Conservation (phyloP, 257 asterid genomes). For the Buddleja alternifolia region DNA sequence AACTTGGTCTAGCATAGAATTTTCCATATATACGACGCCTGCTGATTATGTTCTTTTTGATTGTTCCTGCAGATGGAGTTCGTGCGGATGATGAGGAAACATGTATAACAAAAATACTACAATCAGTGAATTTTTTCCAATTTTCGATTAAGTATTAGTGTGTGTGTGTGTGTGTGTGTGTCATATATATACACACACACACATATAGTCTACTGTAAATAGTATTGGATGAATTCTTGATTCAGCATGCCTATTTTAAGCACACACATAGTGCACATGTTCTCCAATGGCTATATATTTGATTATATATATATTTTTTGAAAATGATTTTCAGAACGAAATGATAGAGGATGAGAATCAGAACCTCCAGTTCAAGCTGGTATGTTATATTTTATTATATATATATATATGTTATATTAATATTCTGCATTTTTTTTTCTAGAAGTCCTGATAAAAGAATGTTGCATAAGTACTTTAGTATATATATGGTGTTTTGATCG, state of each 20-base stretch:
- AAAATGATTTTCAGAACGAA: conserved; percentile 44
- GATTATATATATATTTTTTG: conserved; percentile 16
- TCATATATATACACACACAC: too few species aligned
- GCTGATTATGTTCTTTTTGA: background rate
- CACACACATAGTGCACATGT: background rate
- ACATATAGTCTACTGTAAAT: too few species aligned
- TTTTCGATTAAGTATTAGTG: too few species aligned
- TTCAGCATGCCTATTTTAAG: background rate
- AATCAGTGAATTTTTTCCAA: background rate
- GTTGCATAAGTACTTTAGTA: too few species aligned
- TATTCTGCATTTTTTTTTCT: too few species aligned
- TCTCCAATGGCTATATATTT: background rate
- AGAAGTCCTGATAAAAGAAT: too few species aligned
- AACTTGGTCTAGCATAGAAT: too few species aligned
- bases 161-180: too few species aligned
- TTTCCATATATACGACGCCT: too few species aligned
- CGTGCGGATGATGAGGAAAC: conserved; percentile 60
- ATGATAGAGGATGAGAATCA: conserved; percentile 67
- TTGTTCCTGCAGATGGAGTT: conserved; percentile 50
- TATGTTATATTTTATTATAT: conserved; percentile 5
- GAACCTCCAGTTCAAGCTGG: conserved; percentile 63
- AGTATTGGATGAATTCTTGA: too few species aligned
- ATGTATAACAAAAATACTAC: conserved; percentile 35
- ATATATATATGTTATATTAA: too few species aligned
- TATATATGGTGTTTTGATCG: too few species aligned